Base-by-base conservation (phyloP, 1,139 yeast species). In the Yamadazyma trypodendri region DNA sequence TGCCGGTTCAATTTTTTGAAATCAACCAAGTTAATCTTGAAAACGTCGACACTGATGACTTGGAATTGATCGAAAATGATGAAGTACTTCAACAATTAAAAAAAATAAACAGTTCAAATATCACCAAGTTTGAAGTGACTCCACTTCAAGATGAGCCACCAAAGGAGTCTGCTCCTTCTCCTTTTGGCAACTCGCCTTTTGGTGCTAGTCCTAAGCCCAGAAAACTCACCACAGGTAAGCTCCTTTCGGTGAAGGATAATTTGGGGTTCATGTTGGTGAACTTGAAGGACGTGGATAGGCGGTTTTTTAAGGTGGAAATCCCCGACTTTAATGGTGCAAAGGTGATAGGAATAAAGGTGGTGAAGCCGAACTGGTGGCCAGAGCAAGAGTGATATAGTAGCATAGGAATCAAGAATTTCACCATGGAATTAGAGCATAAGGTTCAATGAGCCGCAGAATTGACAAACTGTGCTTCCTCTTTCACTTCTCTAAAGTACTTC, bases 321-420 rank as follows among this genome's bases (percentile, higher is more conserved):
- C 67, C 67, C 2, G 50, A 50, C 12, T 42, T 60, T 4, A 52
- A 52, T 7, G 46, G 49, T 2, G 39, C 48, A 4, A 56, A 44
- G 28, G 65, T 28, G 56, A 47, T 68, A 4, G 75, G 75, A 0
- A 57, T 79, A 12, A 72, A 70, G 45, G 81, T 76, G 0, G 67
- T 61, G 41, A 61, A 64, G 20, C 88, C 89, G 0, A 77, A 71
- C 34, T 81, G 86, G 86, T 82, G 87, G 87, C 86, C 87, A 1
- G 50, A 48, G 34, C 46, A 43, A 6, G 43, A 31, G n/a, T n/a
- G n/a, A n/a, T n/a, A n/a, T n/a, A n/a, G n/a, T n/a, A n/a, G n/a
- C n/a, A n/a, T n/a, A n/a, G n/a, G n/a, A n/a, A n/a, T n/a, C n/a
- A n/a, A n/a, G n/a, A n/a, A n/a, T n/a, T n/a, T n/a, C n/a, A n/a